Base-by-base conservation (phyloP, 129 eudicot species). In the Helianthus tuberosus region DNA sequence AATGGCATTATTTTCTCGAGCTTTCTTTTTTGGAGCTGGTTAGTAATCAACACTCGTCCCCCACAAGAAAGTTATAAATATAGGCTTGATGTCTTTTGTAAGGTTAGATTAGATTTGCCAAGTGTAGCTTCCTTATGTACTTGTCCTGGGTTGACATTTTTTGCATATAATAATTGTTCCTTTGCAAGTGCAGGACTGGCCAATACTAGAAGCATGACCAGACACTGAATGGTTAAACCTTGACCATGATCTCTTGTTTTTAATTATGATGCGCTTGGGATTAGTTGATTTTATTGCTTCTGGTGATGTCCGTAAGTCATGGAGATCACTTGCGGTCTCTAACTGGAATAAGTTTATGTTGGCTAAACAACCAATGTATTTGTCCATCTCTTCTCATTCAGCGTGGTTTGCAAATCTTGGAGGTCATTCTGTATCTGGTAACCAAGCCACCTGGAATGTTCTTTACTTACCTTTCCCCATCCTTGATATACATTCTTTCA, bases 281-380 rank as follows among this genome's bases (percentile, higher is more conserved):
- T 43, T 7, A 8, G 10, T 43, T 43, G 47, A 43, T 6, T 43
- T 43, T 43, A 9, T 43, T 43, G 8, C 47, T 6, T 43, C 8
- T 9, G 2, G 36, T 32, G 36, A 3, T 32, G 36, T 32, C 4
- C 2, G 36, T 32, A 32, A 32, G 36, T 32, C 36, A 32, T 1
- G 36, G 36, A 32, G 5, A 32, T 32, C 36, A 32, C 36, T 32
- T 32, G 36, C 36, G 36, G 36, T 32, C 36, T 32, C 36, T 27
- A 32, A 32, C 36, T 3, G 36, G 36, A 32, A 32, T 32, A 32
- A 32, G 36, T 32, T 32, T 32, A 32, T 32, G 70, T 9, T 4
- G 10, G 52, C 70, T 8, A 76, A 23, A 76, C 60, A 17, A 12
- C 74, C 80, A 32, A 58, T 76, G 73, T 29, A 7, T 2, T 6